Base-by-base conservation (phyloP, 2,329 filamentous ascomycete genomes). In the Hypoxylon sp. region DNA sequence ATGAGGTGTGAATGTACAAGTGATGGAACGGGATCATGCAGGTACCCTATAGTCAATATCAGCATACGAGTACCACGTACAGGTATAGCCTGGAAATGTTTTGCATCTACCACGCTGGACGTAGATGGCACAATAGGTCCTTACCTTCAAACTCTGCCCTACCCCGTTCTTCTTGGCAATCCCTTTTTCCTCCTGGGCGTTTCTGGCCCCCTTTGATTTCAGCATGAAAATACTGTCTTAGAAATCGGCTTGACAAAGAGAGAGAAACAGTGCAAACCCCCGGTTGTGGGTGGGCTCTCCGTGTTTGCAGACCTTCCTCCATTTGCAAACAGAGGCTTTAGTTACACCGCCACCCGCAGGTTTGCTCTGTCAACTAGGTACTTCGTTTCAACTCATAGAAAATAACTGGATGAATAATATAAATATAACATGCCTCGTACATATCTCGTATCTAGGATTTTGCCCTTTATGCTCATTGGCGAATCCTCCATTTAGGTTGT, bases 231-330 rank as follows among this genome's bases (percentile, higher is more conserved):
- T 20, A 32, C 26, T 53, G 51, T 53, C 38, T 44, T 22, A 44
- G 51, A 44, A 16, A 32, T n/a, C 33, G 36, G 24, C 16, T 32
- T 14, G 4, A 4, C 16, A 32, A 18, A 28, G 18, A 36, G 12
- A 40, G 28, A 52, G 16, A n/a, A n/a, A 52, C n/a, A 40, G 36
- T 44, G 11, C 36, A 53, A 53, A 44, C 51, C n/a, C 36, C n/a
- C n/a, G n/a, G 26, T 53, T 26, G 24, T 28, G 26, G 33, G 24
- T 28, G 26, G 33, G 11, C 51, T 44, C 24, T n/a, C 38, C 16
- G 11, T 28, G 51, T 53, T 53, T 53, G 51, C 30, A 30, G 28
- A 32, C 3, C 14, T 14, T 12, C 4, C 14, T 16, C 16, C 4
- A 16, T 32, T 44, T 44, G 12, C 51, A 53, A 40, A 52, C 22